phyloP scores from a whole-genome alignment of 345 rosid species.

The Citrus mangshanensis region DNA sequence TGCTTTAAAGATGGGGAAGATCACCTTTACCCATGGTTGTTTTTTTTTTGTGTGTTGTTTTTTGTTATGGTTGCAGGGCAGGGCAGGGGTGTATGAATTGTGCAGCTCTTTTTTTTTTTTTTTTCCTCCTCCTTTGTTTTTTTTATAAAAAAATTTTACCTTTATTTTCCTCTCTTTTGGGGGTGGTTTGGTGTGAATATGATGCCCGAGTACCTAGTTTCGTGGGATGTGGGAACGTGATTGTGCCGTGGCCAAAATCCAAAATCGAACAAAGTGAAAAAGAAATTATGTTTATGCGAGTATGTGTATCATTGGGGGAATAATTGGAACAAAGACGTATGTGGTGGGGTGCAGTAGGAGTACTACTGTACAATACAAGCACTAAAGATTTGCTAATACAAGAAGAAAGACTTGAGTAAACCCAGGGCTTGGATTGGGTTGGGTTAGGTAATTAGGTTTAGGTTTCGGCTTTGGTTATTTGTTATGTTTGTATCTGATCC shows the following conservation, averaged over 20 bases:
- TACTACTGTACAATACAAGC: too few relatives aligned
- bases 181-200: too few relatives aligned
- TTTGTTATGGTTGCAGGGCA: not conserved
- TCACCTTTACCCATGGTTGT: constrained; percentile 30
- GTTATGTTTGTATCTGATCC: too few relatives aligned
- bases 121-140: too few relatives aligned
- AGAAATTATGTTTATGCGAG: not conserved
- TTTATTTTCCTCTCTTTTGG: not conserved
- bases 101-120: not conserved
- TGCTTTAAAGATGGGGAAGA: constrained; percentile 27
- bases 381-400: too few relatives aligned
- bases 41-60: constrained; percentile 2
- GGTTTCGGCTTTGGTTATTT: too few relatives aligned
- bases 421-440: too few relatives aligned
- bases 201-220: not conserved
- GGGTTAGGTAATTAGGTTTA: too few relatives aligned
- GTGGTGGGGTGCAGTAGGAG: not conserved
- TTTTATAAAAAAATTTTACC: too few relatives aligned
- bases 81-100: not conserved
- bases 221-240: not conserved
- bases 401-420: too few relatives aligned
- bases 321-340: not conserved
- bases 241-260: constrained; percentile 27
- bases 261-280: not conserved
- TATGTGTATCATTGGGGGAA: not conserved